Conservation (phyloP, 2,329 filamentous ascomycete genomes). For the Ophiocordyceps camponoti-floridani region DNA sequence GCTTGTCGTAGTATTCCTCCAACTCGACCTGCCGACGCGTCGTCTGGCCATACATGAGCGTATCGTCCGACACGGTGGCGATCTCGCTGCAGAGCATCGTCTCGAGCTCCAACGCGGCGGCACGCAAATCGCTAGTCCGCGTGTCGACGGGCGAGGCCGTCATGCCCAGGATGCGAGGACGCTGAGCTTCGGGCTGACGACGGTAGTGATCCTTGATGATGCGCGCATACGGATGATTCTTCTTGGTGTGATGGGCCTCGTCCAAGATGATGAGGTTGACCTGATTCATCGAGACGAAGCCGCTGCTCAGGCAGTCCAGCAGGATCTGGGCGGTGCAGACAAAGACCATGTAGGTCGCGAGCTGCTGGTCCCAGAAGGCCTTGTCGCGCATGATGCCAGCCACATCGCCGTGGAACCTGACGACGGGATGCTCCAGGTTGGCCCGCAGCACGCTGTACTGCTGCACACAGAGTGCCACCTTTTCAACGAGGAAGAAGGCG, state of each 20-base stretch:
- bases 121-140: conserved; percentile 46
- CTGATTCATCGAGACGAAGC: conserved; percentile 61
- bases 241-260: conserved; percentile 92
- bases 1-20: conserved; percentile 21
- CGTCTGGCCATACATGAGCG: conserved; percentile 8
- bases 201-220: conserved; percentile 82
- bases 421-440: conserved; percentile 63
- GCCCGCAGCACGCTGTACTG: conserved; percentile 66
- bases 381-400: conserved; percentile 19
- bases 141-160: conserved; percentile 89
- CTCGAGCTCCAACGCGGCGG: conserved; percentile 59
- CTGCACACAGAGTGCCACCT: conserved; percentile 78
- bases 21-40: conserved; percentile 29
- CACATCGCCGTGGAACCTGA: conserved; percentile 59
- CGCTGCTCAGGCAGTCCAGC: conserved; percentile 57
- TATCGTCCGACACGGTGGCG: conserved; percentile 42
- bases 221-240: conserved; percentile 73
- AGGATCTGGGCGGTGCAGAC: conserved; percentile 88
- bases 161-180: conserved; percentile 83
- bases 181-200: conserved; percentile 20
- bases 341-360: conserved; percentile 56
- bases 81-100: conserved; percentile 64
- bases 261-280: conserved; percentile 91
- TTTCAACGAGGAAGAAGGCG: conserved; percentile 82
- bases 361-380: conserved; percentile 32